A percentile compares a stretch with the other conserved stretches of the same genome.
These are phyloP conservation scores for Erucastrum elatum DNA, from an alignment of 345 rosid species.

Conservation along the genomic window DNA sequence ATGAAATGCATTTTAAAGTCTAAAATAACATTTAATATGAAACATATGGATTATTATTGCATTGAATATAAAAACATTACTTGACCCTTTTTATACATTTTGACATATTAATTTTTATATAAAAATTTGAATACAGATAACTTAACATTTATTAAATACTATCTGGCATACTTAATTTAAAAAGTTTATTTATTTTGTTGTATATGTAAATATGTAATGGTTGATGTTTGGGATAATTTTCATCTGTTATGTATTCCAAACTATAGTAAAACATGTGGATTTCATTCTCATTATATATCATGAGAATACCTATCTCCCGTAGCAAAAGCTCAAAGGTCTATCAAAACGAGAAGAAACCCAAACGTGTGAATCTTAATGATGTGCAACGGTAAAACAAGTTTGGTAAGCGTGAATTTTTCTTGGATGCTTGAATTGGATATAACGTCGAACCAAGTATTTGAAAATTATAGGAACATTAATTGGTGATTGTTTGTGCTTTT, in stretches of 20 bases:
- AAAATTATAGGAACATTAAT: neutral
- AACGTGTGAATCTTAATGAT: neutral
- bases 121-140: neutral
- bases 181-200: no score
- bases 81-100: neutral
- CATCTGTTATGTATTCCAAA: neutral
- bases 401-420: no score
- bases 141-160: neutral
- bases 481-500: neutral
- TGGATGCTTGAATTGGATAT: no score
- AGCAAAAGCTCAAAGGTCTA: no score
- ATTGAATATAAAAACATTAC: neutral
- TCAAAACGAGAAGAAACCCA: neutral
- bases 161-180: neutral
- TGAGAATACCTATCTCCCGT: neutral
- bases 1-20: no score
- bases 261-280: neutral
- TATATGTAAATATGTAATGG: neutral
- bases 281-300: neutral
- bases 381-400: neutral
- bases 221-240: neutral
- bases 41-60: no score
- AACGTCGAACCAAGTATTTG: neutral
- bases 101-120: neutral
- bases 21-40: no score